Percentiles rank a stretch among this genome's conserved stretches.
Conservation (phyloP, 208 protist genomes). For the Trypanosomatidae sp. region DNA sequence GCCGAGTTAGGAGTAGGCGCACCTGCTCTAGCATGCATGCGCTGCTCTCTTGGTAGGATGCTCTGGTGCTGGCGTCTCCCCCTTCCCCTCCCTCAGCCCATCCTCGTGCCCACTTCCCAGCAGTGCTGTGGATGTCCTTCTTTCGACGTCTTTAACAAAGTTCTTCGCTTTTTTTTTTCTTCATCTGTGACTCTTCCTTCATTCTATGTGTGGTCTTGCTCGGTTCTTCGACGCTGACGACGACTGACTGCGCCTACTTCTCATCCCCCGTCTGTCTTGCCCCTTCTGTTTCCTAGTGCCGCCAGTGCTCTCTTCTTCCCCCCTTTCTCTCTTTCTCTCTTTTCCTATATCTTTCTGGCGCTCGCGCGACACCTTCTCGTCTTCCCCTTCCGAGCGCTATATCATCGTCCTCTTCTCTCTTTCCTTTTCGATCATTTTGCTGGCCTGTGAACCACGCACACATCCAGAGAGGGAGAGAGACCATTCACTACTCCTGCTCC, state of each 20-base stretch:
- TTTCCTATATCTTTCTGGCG: neutral
- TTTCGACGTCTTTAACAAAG: no score
- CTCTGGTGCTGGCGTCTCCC: neutral
- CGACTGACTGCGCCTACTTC: neutral
- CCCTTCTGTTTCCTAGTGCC: neutral
- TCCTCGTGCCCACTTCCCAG: neutral
- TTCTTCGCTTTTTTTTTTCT: slow-evolving; percentile 5
- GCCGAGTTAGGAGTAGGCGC: neutral
- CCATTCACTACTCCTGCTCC: neutral
- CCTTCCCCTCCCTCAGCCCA: neutral
- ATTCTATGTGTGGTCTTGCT: neutral
- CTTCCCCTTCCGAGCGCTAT: neutral
- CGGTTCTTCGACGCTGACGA: slow-evolving; percentile 1
- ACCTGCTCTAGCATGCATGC: neutral
- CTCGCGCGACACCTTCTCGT: neutral
- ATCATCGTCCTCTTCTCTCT: neutral
- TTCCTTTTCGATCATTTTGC: neutral
- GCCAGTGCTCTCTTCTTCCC: neutral
- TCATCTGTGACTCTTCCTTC: neutral
- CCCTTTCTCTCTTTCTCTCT: slow-evolving; percentile 1
- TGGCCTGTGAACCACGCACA: neutral
- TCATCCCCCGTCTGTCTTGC: neutral
- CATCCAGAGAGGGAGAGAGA: neutral
- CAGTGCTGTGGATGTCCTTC: neutral
- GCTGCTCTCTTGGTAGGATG: neutral